These are phyloP conservation scores for Penstemon eatonii DNA, from an alignment of 257 asterid species.

Conservation along the genomic window DNA sequence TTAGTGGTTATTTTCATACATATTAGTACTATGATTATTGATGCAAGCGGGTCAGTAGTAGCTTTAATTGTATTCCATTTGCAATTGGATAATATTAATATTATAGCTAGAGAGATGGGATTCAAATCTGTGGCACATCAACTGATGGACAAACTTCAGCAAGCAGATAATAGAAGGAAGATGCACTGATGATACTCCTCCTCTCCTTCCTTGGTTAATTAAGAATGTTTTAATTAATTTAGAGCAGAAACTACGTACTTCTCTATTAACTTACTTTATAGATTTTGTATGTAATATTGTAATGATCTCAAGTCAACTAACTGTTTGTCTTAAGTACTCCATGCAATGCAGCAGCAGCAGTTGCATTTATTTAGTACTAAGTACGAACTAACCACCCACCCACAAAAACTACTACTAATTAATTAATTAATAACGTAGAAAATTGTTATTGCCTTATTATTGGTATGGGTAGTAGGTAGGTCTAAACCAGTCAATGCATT, in stretches of 20 bases:
- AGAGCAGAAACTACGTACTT: too few relatives aligned
- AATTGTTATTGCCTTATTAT: too few relatives aligned
- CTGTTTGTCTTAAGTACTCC: too few relatives aligned
- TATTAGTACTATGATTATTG: neutral
- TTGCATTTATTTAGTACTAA: too few relatives aligned
- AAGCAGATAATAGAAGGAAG: slow-evolving; percentile 31
- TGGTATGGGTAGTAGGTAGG: too few relatives aligned
- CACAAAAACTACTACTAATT: too few relatives aligned
- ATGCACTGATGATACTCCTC: neutral
- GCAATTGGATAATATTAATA: neutral
- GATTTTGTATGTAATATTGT: neutral
- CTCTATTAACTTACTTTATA: neutral
- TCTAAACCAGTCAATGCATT: too few relatives aligned
- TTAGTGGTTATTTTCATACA: slow-evolving; percentile 25
- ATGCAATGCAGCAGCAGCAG: too few relatives aligned
- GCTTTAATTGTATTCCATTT: neutral
- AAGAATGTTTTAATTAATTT: neutral
- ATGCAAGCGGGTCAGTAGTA: too few relatives aligned
- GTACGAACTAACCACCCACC: too few relatives aligned
- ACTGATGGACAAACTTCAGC: slow-evolving; percentile 63
- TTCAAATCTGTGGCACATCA: slow-evolving; percentile 84
- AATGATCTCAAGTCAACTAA: too few relatives aligned
- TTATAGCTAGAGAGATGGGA: slow-evolving; percentile 74
- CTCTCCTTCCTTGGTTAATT: neutral
- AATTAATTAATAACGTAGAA: too few relatives aligned